Evolutionary conservation across 805 yeast species (phyloP).

Genomic region (Grigorovia yakushimaensis): DNA sequence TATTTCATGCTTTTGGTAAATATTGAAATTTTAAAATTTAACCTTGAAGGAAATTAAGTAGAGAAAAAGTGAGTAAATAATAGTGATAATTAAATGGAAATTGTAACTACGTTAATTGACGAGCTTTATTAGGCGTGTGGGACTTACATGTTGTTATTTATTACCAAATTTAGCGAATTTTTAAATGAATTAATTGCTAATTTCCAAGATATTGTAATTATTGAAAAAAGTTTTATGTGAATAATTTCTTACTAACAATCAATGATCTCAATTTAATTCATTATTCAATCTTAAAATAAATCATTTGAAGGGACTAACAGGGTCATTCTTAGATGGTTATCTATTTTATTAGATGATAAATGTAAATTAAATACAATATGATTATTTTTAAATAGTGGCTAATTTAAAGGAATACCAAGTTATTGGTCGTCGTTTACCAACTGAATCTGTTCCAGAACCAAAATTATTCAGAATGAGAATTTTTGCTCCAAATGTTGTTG

Average conservation of each 20-base stretch:
- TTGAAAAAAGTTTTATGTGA: no score
- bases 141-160: no score
- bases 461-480: conserved; percentile 99
- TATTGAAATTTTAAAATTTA: conserved; percentile 1
- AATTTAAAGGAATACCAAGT: conserved; percentile 99
- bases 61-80: conserved; percentile 18
- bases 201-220: no score
- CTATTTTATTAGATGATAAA: not conserved
- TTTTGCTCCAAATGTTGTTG: conserved; percentile 97
- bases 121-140: not conserved
- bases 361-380: not conserved
- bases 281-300: not conserved
- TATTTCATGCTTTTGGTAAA: not conserved
- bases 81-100: not conserved
- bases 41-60: conserved; percentile 12
- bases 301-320: no score
- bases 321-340: not conserved
- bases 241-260: not conserved
- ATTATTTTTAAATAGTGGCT: conserved; percentile 49
- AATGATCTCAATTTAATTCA: no score
- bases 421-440: conserved; percentile 99
- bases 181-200: no score
- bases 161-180: no score
- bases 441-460: conserved; percentile 98
- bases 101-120: not conserved